Percentiles rank a stretch among this genome's conserved stretches.
Conservation (phyloP, 1,284 basidiomycete species). For the Ustilago trichophora region DNA sequence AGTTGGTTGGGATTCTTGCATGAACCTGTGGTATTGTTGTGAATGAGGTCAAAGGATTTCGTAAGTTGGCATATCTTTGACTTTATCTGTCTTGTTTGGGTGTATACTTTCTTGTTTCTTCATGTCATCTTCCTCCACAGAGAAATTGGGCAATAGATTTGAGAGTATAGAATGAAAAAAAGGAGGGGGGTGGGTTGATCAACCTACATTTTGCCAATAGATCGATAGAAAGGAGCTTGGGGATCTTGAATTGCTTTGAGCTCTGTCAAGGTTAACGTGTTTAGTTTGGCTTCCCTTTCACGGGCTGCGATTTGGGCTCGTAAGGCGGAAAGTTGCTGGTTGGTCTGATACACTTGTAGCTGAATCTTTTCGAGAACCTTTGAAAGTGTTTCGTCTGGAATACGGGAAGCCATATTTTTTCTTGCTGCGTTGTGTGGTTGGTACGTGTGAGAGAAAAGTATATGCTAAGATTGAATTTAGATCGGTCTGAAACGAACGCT, state of each 20-base stretch:
- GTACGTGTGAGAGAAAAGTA: no score
- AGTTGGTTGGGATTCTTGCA: conserved; percentile 25
- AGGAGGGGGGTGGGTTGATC: not conserved
- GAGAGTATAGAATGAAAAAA: not conserved
- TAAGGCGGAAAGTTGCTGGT: conserved; percentile 32
- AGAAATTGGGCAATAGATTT: no score
- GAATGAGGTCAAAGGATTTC: no score
- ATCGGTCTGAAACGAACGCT: no score
- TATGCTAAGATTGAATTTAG: no score
- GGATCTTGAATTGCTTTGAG: conserved; percentile 24
- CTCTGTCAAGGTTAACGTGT: conserved; percentile 31
- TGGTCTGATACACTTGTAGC: conserved; percentile 36
- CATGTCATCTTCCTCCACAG: no score
- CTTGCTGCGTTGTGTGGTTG: no score
- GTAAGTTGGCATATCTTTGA: no score
- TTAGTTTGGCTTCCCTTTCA: conserved; percentile 38
- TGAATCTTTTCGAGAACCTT: conserved; percentile 45
- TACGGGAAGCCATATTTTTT: no score
- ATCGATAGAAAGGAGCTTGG: conserved; percentile 23
- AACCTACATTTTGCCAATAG: conserved; percentile 41
- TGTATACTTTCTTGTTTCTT: no score
- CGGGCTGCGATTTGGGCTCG: conserved; percentile 26
- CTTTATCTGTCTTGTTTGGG: no score
- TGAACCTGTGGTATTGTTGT: conserved; percentile 31
- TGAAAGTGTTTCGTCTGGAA: conserved; percentile 38